These are phyloP conservation scores for Apiotrichum gracile DNA, from an alignment of 1,284 basidiomycete genomes.

Conservation along the genomic window DNA sequence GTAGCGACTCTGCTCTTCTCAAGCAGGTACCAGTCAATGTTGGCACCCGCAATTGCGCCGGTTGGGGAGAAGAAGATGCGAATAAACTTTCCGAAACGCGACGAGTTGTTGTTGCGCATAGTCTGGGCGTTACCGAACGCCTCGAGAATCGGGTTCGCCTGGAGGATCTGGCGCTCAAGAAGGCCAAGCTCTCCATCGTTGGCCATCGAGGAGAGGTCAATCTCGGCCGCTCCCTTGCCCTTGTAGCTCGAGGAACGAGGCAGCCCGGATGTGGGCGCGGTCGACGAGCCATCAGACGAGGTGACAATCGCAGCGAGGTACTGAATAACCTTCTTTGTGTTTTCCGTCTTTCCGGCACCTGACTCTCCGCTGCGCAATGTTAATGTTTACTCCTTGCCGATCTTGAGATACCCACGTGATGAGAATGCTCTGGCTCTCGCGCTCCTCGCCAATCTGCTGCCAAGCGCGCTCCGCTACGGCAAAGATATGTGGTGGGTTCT, in stretches of 20 bases:
- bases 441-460: conserved; percentile 96
- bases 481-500: conserved; percentile 94
- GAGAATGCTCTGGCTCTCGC: conserved; percentile 95
- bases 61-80: conserved; percentile 90
- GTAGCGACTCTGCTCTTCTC: conserved; percentile 95
- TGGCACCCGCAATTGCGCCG: conserved; percentile 94
- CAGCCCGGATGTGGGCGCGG: conserved; percentile 35
- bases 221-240: conserved; percentile 36
- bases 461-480: conserved; percentile 96
- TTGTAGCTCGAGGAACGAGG: conserved; percentile 45
- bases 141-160: conserved; percentile 96
- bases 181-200: conserved; percentile 69
- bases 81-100: conserved; percentile 93
- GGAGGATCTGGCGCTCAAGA: conserved; percentile 91
- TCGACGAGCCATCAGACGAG: conserved; percentile 53
- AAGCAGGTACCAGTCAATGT: conserved; percentile 97
- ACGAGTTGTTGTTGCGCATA: conserved; percentile 97
- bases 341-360: conserved; percentile 98
- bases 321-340: conserved; percentile 99
- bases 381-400: not conserved
- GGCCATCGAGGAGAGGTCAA: conserved; percentile 27
- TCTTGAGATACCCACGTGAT: conserved; percentile 68
- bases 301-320: conserved; percentile 95
- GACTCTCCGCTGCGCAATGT: conserved; percentile 74
- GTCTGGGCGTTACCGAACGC: conserved; percentile 99